Evolutionary conservation across 2,329 filamentous ascomycete species (phyloP).

Genomic region (Helotiales sp.): DNA sequence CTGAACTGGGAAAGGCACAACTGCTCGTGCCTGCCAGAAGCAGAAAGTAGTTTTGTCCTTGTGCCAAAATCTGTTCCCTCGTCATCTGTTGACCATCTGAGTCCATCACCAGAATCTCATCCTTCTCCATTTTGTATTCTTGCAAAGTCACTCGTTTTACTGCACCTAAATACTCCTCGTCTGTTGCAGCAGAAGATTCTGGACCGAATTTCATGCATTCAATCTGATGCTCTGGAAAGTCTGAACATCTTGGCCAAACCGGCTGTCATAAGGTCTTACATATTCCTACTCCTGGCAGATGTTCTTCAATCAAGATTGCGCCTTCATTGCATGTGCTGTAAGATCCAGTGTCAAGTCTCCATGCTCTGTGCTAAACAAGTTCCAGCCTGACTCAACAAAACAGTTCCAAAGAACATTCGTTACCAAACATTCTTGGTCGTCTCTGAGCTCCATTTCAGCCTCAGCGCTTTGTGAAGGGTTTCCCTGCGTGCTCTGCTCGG

Average conservation of each 20-base stretch:
- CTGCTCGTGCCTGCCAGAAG: background rate
- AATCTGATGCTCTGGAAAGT: conserved; percentile 1
- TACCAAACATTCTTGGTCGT: background rate
- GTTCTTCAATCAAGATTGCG: background rate
- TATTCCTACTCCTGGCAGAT: background rate
- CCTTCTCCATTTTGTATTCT: background rate
- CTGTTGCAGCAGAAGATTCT: background rate
- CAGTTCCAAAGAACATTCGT: background rate
- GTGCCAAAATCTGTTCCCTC: background rate
- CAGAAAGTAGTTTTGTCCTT: background rate
- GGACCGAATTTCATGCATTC: background rate
- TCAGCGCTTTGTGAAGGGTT: background rate
- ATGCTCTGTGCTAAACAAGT: background rate
- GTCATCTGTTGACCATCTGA: background rate
- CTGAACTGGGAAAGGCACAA: background rate
- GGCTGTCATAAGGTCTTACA: background rate
- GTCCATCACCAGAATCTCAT: background rate
- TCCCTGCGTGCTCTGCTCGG: too few species aligned
- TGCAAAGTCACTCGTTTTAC: conserved; percentile 6
- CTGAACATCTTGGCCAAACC: background rate
- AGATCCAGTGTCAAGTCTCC: background rate
- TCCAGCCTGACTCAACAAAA: background rate
- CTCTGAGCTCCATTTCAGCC: background rate
- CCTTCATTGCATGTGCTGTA: background rate
- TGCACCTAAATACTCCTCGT: background rate